Base-by-base conservation (phyloP, 2,329 filamentous ascomycete species). In the Pyrenophora graminea region DNA sequence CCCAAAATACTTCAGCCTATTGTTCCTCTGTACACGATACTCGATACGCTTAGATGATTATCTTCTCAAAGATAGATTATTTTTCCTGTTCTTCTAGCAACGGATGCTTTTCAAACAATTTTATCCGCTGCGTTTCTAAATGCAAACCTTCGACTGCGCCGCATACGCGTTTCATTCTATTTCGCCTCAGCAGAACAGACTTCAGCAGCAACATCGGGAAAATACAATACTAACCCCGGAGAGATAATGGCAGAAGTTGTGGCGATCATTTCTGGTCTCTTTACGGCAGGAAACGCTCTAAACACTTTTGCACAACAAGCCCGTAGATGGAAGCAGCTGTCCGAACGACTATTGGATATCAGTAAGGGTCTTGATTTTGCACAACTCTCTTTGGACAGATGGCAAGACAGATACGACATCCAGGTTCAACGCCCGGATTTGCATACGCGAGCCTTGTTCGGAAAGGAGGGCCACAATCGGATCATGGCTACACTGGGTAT, bases 331-430 rank as follows among this genome's bases (percentile, higher is more conserved):
- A 55, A 46, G 38, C 39, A 45, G 13, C 30, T 66, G 7, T 66
- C 61, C 4, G 52, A 66, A 13, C 58, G 57, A 33, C 55, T 69
- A 2, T 56, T 63, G 46, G 66, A 69, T 40, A 51, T 67, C 6
- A 51, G 48, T 10, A 56, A 66, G 49, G 58, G 58, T 1, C 46
- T 69, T 5, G 34, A 56, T 13, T 59, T 53, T 17, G 53, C 52
- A 4, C 53, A 66, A 41, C 49, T 61, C 18, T 51, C 61, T 8
- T 51, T 69, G 2, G 47, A 62, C n/a, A 53, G 48, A 17, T 67
- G 66, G 66, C 56, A 64, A 23, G 46, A 46, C 3, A 69, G 63
- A 39, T 67, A 55, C 36, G 58, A 65, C 13, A 47, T 67, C 7
- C 55, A 60, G 15, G 46, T 57, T 18, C 53, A 58, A 5, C 62